These are phyloP conservation scores for Kodamaea laetipori DNA, from an alignment of 805 yeast genomes.

Conservation along the genomic window DNA sequence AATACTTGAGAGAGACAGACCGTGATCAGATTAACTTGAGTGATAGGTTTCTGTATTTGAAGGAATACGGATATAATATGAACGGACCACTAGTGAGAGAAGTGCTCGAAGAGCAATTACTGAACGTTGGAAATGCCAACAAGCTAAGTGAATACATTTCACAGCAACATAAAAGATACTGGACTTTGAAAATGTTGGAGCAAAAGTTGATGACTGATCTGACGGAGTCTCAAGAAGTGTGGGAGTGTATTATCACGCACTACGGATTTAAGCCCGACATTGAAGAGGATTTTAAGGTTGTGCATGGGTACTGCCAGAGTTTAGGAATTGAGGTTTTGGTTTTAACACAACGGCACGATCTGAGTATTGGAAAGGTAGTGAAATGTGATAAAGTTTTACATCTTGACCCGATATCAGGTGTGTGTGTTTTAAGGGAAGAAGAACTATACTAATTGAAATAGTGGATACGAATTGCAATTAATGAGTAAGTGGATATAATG, in stretches of 20 bases:
- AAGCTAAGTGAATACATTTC: constrained; percentile 19
- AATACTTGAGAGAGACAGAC: constrained; percentile 8
- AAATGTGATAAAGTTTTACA: constrained; percentile 47
- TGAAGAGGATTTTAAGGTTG: constrained; percentile 25
- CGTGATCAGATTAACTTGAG: constrained; percentile 14
- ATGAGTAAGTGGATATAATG: no score
- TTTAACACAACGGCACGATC: constrained; percentile 20
- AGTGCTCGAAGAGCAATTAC: constrained; percentile 19
- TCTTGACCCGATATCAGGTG: constrained; percentile 43
- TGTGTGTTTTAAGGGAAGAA: constrained; percentile 37
- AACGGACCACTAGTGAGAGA: constrained; percentile 31
- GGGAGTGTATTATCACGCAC: constrained; percentile 46
- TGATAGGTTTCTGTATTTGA: constrained; percentile 27
- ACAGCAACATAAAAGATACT: constrained; percentile 20
- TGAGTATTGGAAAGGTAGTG: constrained; percentile 46
- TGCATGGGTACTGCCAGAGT: constrained; percentile 51
- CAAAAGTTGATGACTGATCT: constrained; percentile 7
- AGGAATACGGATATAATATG: constrained; percentile 36
- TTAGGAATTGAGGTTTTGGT: constrained; percentile 51
- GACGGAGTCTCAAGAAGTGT: constrained; percentile 10
- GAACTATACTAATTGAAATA: no score
- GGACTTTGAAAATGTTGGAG: constrained; percentile 29
- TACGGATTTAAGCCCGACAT: constrained; percentile 24
- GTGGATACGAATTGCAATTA: not conserved
- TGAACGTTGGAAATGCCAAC: constrained; percentile 19